Base-by-base conservation (phyloP, 1,284 basidiomycete genomes). In the Pseudomicrostroma phylloplanum region DNA sequence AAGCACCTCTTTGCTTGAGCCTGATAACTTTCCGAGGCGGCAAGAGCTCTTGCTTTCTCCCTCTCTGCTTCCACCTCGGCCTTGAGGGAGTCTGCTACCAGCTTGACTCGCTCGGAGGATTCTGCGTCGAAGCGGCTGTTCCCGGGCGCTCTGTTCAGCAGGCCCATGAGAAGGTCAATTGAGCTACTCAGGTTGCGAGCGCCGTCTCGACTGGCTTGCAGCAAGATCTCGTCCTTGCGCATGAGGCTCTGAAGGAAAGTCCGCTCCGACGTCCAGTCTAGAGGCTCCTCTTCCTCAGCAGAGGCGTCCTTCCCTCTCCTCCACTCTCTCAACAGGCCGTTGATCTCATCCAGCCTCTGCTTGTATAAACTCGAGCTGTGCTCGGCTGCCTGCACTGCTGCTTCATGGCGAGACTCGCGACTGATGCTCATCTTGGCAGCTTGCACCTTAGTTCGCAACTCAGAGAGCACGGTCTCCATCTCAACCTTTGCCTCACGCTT, bases 91-190 rank as follows among this genome's bases (percentile, higher is more conserved):
- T 84, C 83, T 0, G 88, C 87, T 62, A 90, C 86, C 12, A 88
- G 83, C 72, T 86, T 88, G 72, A 94, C 82, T 64, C 86, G 87
- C 61, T 89, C 87, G 17, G 86, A 79, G 65, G 85, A 85, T 26
- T 85, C 78, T n/a, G 88, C 86, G 69, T 92, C 90, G 54, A 92
- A 81, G 69, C 87, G 86, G 66, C 90, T 86, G 56, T 90, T 84
- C 74, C 91, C 88, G 56, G 87, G 87, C 36, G 89, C 86, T 12
- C 89, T 89, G 26, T 88, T 86, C 68, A 96, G 84, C 39, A 88
- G 87, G 9, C 88, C 89, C 36, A 91, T 87, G 72, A 94, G 89
- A 82, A 92, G 88, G 41, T 86, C 86, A 57, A 83, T 84, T 13
- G 89, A 87, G 73, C 91, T 91, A 60, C 83, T 83, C 9, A 90